Conservation (phyloP, 2,329 filamentous ascomycete species). For the Fusarium secorum region DNA sequence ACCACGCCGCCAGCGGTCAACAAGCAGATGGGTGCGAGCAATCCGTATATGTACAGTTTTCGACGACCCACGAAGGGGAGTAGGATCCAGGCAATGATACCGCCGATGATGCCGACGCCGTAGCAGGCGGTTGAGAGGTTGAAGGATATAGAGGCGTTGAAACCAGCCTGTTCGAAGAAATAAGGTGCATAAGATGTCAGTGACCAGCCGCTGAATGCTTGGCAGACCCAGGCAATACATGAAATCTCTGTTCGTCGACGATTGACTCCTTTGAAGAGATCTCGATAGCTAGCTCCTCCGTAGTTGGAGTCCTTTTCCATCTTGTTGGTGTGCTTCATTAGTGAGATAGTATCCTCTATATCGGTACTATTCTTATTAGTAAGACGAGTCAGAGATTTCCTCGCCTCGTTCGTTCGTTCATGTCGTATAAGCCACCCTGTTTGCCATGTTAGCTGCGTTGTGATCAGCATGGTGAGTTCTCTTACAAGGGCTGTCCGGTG, state of each 20-base stretch:
- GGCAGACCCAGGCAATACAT: constrained; percentile 40
- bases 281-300: constrained; percentile 44
- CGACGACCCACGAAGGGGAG: constrained; percentile 51
- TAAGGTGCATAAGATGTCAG: constrained; percentile 44
- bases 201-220: constrained; percentile 38
- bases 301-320: constrained; percentile 50
- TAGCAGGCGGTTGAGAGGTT: constrained; percentile 51
- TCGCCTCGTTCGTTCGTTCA: constrained; percentile 45
- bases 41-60: constrained; percentile 50
- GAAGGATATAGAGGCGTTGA: constrained; percentile 48
- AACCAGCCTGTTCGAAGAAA: constrained; percentile 54
- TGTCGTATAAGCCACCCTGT: constrained; percentile 50
- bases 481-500: constrained; percentile 52
- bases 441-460: not conserved
- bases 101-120: constrained; percentile 51
- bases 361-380: constrained; percentile 43
- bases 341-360: constrained; percentile 54
- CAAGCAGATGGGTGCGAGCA: constrained; percentile 40
- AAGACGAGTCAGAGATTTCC: constrained; percentile 44
- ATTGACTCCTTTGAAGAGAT: constrained; percentile 38
- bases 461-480: not conserved
- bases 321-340: constrained; percentile 53
- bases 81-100: constrained; percentile 51
- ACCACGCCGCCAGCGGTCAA: constrained; percentile 52
- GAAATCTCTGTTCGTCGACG: constrained; percentile 43